A percentile compares a stretch with the other conserved stretches of the same genome.
phyloP scores from a whole-genome alignment of 768 basidiomycete species.

The Pilatotrama ljubarskyi region DNA sequence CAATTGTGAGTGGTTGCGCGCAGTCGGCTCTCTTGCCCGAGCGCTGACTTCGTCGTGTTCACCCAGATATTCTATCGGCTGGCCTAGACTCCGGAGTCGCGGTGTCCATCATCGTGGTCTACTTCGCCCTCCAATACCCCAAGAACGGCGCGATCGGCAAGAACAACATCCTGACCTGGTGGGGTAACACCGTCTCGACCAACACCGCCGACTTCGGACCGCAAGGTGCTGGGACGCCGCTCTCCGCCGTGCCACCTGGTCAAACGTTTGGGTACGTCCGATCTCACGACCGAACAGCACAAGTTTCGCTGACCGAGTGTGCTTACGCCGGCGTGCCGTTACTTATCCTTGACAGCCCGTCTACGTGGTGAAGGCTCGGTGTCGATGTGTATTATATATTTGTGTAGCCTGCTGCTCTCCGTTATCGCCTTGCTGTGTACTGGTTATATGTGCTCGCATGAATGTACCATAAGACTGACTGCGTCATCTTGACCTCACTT shows the following conservation, averaged over 20 bases:
- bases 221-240: conserved; percentile 23
- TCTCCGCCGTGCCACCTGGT: conserved; percentile 21
- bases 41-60: neutral
- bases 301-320: neutral
- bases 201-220: conserved; percentile 21
- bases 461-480: no score
- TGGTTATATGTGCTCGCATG: no score
- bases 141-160: conserved; percentile 34
- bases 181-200: conserved; percentile 39
- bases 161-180: conserved; percentile 36
- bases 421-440: no score
- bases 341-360: neutral
- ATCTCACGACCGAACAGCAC: no score
- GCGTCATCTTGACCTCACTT: no score
- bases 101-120: conserved; percentile 66
- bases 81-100: conserved; percentile 77
- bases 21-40: neutral
- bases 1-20: conserved; percentile 51
- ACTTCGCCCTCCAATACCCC: conserved; percentile 51
- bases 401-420: neutral
- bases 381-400: neutral
- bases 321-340: no score
- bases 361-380: neutral
- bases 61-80: conserved; percentile 68
- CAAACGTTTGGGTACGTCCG: conserved; percentile 32